phyloP scores from a whole-genome alignment of 495 filamentous ascomycete genomes.

The Daldinia childiae region DNA sequence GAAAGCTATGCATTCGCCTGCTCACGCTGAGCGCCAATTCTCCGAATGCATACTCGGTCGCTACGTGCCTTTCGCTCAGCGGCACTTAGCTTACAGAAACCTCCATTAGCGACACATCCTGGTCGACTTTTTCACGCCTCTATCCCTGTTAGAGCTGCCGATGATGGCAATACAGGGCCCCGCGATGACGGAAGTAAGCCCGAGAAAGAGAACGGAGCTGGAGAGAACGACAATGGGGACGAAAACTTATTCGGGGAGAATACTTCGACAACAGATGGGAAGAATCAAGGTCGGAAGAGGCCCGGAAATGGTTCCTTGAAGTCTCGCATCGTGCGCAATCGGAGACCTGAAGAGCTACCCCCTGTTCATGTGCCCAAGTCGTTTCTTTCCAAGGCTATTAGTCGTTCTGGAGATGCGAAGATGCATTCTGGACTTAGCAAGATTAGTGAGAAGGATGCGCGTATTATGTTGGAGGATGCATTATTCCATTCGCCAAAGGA shows the following conservation, averaged over 20 bases:
- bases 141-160: constrained; percentile 38
- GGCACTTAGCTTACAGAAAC: constrained; percentile 47
- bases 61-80: constrained; percentile 49
- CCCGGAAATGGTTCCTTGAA: constrained; percentile 50
- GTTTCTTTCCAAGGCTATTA: constrained; percentile 53
- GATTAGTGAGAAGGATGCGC: constrained; percentile 6
- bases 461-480: constrained; percentile 17
- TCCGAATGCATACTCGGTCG: constrained; percentile 55
- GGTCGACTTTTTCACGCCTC: constrained; percentile 51
- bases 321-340: constrained; percentile 49
- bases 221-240: constrained; percentile 23
- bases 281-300: constrained; percentile 37
- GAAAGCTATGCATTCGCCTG: constrained; percentile 44
- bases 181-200: constrained; percentile 40
- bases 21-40: constrained; percentile 48
- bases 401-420: constrained; percentile 25
- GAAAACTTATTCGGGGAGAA: constrained; percentile 38
- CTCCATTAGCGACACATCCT: constrained; percentile 26
- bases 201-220: constrained; percentile 29
- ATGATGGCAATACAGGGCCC: constrained; percentile 33
- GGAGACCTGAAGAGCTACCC: constrained; percentile 54
- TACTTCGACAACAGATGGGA: constrained; percentile 18
- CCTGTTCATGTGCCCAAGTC: constrained; percentile 55
- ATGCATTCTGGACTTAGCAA: not conserved
- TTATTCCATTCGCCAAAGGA: not conserved